These are phyloP conservation scores for Citrus medica DNA, from an alignment of 345 rosid species.

Conservation along the genomic window DNA sequence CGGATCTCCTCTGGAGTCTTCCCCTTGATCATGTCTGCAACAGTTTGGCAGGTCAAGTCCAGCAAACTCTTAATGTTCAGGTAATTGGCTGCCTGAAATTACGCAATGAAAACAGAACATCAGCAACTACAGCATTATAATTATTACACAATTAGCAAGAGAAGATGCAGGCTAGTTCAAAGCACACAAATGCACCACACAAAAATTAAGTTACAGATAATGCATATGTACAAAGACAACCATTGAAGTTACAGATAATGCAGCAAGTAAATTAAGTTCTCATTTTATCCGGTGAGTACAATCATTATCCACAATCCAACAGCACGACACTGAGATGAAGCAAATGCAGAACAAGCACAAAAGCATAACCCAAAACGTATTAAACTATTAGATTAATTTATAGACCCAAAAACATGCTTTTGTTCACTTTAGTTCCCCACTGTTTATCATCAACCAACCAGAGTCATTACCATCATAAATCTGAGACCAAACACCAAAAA, in stretches of 20 bases:
- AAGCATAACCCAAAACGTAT: background rate
- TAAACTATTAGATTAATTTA: background rate
- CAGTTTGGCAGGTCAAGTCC: conserved; percentile 58
- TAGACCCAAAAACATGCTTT: background rate
- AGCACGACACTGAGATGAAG: too few species aligned
- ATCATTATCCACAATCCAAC: background rate
- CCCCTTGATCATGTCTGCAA: conserved; percentile 71
- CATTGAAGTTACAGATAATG: background rate
- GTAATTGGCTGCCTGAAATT: conserved; percentile 60
- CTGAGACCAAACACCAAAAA: background rate
- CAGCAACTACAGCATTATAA: background rate
- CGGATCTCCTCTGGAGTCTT: conserved; percentile 64
- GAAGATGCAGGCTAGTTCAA: background rate
- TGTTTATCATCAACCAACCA: background rate
- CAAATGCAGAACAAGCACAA: too few species aligned
- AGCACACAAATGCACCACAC: background rate
- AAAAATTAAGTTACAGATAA: background rate
- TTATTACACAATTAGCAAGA: too few species aligned
- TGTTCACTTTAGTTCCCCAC: background rate
- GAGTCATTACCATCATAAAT: background rate
- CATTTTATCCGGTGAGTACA: background rate
- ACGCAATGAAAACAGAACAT: background rate
- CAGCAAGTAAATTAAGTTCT: background rate
- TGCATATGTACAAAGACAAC: background rate
- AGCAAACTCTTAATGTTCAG: conserved; percentile 49